These are phyloP conservation scores for Psophocarpus tetragonolobus DNA, from an alignment of 306 rosid genomes.

Conservation along the genomic window DNA sequence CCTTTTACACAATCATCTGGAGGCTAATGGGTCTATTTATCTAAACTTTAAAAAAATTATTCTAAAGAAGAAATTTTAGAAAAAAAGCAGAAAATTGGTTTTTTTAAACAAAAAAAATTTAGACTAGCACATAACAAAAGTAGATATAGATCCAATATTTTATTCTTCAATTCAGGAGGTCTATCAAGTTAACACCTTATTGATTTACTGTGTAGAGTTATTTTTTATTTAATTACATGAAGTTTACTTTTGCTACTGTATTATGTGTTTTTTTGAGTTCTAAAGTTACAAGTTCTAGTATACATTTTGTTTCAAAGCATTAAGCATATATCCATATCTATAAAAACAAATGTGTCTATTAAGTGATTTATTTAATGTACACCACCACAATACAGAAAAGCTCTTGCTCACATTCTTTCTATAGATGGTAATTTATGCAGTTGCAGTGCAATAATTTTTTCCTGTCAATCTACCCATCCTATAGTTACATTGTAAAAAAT, in stretches of 20 bases:
- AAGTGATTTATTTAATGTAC: background rate
- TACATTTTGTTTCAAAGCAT: background rate
- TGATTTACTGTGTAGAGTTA: background rate
- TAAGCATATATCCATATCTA: background rate
- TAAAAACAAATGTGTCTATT: conserved; percentile 1
- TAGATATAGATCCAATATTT: too few relatives aligned
- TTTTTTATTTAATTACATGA: background rate
- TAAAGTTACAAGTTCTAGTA: background rate
- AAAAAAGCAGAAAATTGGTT: too few relatives aligned
- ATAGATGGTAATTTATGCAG: background rate
- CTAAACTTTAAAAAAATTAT: too few relatives aligned
- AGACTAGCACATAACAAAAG: too few relatives aligned
- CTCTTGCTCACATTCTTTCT: background rate
- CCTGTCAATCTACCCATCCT: background rate
- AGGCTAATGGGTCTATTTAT: too few relatives aligned
- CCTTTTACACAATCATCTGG: background rate
- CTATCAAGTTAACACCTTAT: background rate
- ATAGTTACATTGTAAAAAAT: background rate
- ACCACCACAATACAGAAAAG: background rate
- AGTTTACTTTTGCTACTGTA: background rate
- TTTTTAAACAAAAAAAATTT: too few relatives aligned
- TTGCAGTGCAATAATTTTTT: background rate
- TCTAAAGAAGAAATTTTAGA: too few relatives aligned
- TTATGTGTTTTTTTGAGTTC: background rate
- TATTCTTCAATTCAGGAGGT: background rate